Conservation (phyloP, 306 rosid genomes). For the Quercus robur region DNA sequence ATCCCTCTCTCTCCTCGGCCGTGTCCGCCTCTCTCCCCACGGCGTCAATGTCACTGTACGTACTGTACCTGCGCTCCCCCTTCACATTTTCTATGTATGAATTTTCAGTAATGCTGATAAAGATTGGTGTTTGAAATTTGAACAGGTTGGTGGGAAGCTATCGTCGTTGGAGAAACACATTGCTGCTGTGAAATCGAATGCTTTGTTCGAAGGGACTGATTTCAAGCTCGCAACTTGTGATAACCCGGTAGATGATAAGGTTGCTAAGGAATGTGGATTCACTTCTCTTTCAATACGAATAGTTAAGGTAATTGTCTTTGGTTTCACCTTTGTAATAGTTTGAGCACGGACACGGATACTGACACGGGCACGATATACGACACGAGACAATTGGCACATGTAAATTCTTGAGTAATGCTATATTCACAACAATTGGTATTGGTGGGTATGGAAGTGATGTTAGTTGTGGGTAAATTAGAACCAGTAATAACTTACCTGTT, state of each 20-base stretch:
- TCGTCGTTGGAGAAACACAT: constrained; percentile 63
- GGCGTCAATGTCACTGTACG: constrained; percentile 89
- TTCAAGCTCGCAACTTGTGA: constrained; percentile 85
- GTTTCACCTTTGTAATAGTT: background rate
- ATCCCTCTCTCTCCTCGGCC: constrained; percentile 75
- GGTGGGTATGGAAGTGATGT: too few species aligned
- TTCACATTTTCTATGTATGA: too few species aligned
- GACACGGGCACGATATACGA: too few species aligned
- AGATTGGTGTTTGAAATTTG: background rate
- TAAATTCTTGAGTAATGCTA: too few species aligned
- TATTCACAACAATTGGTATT: accelerated
- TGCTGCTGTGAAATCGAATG: constrained; percentile 41
- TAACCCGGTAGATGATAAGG: constrained; percentile 46
- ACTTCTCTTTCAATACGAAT: constrained; percentile 79
- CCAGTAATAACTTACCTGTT: accelerated
- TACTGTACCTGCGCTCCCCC: background rate
- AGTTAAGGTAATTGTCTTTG: constrained; percentile 49
- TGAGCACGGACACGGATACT: background rate
- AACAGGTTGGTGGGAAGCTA: constrained; percentile 73
- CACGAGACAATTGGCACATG: too few species aligned
- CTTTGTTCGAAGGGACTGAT: constrained; percentile 64
- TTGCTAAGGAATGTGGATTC: constrained; percentile 81
- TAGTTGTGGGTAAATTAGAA: too few species aligned
- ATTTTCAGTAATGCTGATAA: too few species aligned
- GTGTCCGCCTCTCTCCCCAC: constrained; percentile 76